Base-by-base conservation (phyloP, 2,329 filamentous ascomycete species). In the Trichoderma citrinoviride region DNA sequence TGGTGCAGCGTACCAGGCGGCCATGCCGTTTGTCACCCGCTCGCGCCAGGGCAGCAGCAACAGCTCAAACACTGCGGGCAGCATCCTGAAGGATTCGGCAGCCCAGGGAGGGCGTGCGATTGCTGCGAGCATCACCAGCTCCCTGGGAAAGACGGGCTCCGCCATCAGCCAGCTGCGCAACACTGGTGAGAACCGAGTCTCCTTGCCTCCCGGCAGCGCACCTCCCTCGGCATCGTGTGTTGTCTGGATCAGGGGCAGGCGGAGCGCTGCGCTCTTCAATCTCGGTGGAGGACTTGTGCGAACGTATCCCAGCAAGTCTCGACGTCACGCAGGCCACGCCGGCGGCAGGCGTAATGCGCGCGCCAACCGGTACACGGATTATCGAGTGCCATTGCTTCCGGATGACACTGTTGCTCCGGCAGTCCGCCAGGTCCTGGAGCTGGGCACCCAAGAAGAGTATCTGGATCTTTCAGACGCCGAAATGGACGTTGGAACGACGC, bases 161-260 rank as follows among this genome's bases (percentile, higher is more conserved):
- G 85, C 84, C 49, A 87, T 90, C 74, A 89, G 83, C 69, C 86
- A 90, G 69, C 83, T 93, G 65, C 87, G 90, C 53, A 90, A 92
- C 70, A 90, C 86, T 0, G 88, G 88, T 12, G 90, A 92, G 73
- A 92, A 91, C 75, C 86, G 91, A 67, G 84, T 93, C 47, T 85
- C 89, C 52, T 79, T 92, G 33, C 90, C 90, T 12, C 77, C 79
- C 12, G 83, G 84, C 53, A 74, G 81, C n/a, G 75, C 76, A 27
- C 78, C 81, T 15, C 85, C 87, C 1, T 82, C 82, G 2, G 80
- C 83, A 7, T 81, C 83, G 3, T 91, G 88, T 70, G 84, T 90
- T 3, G 79, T 82, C 1, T 90, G 90, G 86, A 79, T 90, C 52
- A 84, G 83, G 27, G 84, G 86, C 40, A 86, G 83, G 70, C 86